Base-by-base conservation (phyloP, 202 grass and related monocot species). In the Carex arenaria region DNA sequence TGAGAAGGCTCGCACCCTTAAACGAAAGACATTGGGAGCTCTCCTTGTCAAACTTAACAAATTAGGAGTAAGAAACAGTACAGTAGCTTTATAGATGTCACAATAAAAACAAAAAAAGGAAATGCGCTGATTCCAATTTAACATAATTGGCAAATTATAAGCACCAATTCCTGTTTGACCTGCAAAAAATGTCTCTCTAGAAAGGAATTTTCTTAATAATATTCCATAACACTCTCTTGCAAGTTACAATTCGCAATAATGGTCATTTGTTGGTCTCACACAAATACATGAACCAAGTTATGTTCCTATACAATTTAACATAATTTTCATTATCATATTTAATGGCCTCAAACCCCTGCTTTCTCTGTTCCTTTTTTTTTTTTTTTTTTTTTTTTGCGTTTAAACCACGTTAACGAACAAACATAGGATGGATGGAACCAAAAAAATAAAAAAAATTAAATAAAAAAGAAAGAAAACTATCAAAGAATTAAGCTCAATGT, bases 381-480 rank as follows among this genome's bases (percentile, higher is more conserved):
- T 36, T 36, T 36, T 36, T 36, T 36, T 36, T 36, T 36, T 36
- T 36, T 36, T 36, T 23, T 10, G 38, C 43, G 17, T 45, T 70
- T 45, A 45, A 70, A 43, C 18, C 36, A 22, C 22, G 67, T 47
- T 70, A 20, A 55, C 23, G 30, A 18, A 56, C 26, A 77, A 57
- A n/a, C 51, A 28, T 34, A 77, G 23, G 34, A 77, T 34, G 52
- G 34, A 77, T 34, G 26, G 0, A 15, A 56, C 81, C 53, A n/a
- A 28, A 53, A 15, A 42, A 11, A n/a, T 67, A 20, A 0, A 11
- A 4, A 82, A 82, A 28, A 69, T 56, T 57, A 26, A 82, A 80
- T 68, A 82, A 49, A 43, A 53, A 80, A 47, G 62, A 26, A 87
- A 79, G 84, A 89, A 93, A 89, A 22, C 49, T 61, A 68, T 78